Evolutionary conservation across 2,329 filamentous ascomycete species (phyloP), one percentile per base, ranked within the genome.

Genomic region (Coniochaeta sp.): DNA sequence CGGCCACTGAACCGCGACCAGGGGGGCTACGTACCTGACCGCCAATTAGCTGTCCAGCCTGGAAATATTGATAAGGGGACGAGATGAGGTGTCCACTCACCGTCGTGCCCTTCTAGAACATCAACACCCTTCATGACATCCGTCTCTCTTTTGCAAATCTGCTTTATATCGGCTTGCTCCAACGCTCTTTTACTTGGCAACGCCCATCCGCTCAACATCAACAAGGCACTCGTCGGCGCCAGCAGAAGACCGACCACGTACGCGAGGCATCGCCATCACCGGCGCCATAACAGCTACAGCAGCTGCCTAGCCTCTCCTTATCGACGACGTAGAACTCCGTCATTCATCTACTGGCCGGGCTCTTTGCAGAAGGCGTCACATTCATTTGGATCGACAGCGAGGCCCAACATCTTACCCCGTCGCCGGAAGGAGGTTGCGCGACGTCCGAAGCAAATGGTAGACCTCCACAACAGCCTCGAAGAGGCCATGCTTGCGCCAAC

Each of bases 111-210:
- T 61, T 44, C 58, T 57, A 50, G 54, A 61, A 62, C 58, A 57
- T 60, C 61, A 43, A 43, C 36, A 55, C 67, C 68, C 70, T 69
- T 73, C 76, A 82, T 82, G 80, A 79, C 75, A 68, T 73, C 71
- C 64, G 65, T 67, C 67, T 76, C 75, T 68, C 74, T 80, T 63
- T 68, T 81, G 61, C 72, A 74, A 70, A 72, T 79, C 64, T 81
- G 79, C 70, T 74, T 76, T 68, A 70, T 74, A 66, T 76, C 78
- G 70, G 74, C 76, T 67, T 77, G 72, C 68, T 76, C 76, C 66
- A 73, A 72, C 71, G 67, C 74, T 70, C 72, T 80, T 68, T 72
- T 78, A 61, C 63, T 64, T 64, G 68, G 79, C 73, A 75, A 80
- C 65, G 69, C 72, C 65, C 74, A 74, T 64, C 68, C 78, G 65